These are phyloP conservation scores for Solanum chaucha DNA, from an alignment of 257 asterid genomes.

Conservation along the genomic window DNA sequence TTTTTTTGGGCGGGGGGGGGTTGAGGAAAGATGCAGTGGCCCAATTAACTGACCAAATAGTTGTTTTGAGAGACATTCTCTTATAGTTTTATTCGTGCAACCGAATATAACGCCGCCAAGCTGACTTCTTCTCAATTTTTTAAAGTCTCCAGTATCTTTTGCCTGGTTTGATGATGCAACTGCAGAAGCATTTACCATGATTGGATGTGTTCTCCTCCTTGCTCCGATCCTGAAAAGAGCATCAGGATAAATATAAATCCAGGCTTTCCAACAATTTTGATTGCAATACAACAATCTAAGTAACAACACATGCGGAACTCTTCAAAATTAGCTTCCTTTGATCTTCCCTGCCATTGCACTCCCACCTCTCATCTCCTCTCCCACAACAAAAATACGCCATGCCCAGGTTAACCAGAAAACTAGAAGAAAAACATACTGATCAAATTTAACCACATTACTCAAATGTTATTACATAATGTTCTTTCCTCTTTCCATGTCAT, in stretches of 20 bases:
- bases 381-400: background rate
- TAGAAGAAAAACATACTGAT: background rate
- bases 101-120: conserved; percentile 42
- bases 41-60: conserved; percentile 23
- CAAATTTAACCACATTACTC: background rate
- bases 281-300: background rate
- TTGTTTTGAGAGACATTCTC: conserved; percentile 25
- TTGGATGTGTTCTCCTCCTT: conserved; percentile 19
- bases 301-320: background rate
- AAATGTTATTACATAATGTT: background rate
- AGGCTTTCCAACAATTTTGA: background rate
- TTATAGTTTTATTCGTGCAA: conserved; percentile 22
- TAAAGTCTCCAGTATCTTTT: background rate
- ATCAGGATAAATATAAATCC: conserved; percentile 1
- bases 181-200: conserved; percentile 9
- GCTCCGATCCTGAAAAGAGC: conserved; percentile 35
- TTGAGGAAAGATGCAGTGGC: conserved; percentile 4
- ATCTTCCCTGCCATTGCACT: background rate
- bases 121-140: conserved; percentile 18
- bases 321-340: background rate
- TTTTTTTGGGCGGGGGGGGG: too few relatives aligned
- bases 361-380: background rate
- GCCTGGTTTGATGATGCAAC: background rate
- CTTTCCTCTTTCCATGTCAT: background rate
- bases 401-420: background rate